These are phyloP conservation scores for Brettanomyces nanus DNA, from an alignment of 805 yeast genomes.

Conservation along the genomic window DNA sequence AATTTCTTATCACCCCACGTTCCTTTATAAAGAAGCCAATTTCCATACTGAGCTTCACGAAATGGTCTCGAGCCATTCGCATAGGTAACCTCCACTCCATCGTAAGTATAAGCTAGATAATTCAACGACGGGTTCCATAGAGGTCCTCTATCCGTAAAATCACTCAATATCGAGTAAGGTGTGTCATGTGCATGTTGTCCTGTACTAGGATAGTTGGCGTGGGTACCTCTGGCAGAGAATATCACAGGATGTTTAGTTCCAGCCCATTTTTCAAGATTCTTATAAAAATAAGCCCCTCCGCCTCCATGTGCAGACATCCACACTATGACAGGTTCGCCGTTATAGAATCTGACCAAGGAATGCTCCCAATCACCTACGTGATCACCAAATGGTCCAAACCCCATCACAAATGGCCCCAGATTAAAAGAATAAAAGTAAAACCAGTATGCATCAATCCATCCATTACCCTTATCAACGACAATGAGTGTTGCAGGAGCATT, in stretches of 20 bases:
- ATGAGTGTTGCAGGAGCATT: conserved; percentile 76
- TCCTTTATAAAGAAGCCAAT: conserved; percentile 78
- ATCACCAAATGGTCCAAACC: conserved; percentile 93
- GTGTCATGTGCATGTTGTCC: conserved; percentile 95
- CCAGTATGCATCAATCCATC: conserved; percentile 95
- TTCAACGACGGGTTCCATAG: conserved; percentile 90
- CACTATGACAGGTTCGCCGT: conserved; percentile 71
- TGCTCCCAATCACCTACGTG: conserved; percentile 99
- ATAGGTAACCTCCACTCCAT: conserved; percentile 43
- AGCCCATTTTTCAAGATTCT: conserved; percentile 54
- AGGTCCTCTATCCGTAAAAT: conserved; percentile 92
- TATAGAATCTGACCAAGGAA: conserved; percentile 72
- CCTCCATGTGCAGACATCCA: conserved; percentile 99
- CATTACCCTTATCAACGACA: conserved; percentile 88
- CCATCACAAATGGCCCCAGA: conserved; percentile 95
- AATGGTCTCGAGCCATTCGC: conserved; percentile 40
- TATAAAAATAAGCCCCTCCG: conserved; percentile 79
- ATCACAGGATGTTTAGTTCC: conserved; percentile 60
- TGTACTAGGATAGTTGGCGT: conserved; percentile 91
- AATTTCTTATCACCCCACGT: conserved; percentile 87
- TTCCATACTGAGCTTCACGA: conserved; percentile 47
- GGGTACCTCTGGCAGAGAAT: conserved; percentile 92
- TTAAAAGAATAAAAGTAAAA: conserved; percentile 92
- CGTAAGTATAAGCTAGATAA: conserved; percentile 72
- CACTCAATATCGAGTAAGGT: conserved; percentile 84